Percentiles rank a stretch among this genome's conserved stretches.
These are phyloP conservation scores for Calocybe indica DNA, from an alignment of 768 basidiomycete species.

Conservation along the genomic window DNA sequence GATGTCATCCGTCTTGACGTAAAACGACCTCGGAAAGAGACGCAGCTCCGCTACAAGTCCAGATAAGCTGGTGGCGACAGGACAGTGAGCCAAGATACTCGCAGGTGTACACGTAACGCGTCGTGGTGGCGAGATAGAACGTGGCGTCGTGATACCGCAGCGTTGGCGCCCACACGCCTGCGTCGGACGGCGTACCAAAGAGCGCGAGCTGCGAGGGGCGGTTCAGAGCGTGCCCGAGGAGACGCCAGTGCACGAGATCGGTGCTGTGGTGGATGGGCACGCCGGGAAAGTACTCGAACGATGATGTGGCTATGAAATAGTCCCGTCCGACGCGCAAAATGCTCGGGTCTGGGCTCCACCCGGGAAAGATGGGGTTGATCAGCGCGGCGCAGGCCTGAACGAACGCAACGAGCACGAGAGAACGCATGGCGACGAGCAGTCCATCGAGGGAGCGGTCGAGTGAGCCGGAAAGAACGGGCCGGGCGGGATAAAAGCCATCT, in stretches of 20 bases:
- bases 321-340: slow-evolving; percentile 31
- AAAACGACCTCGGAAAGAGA: slow-evolving; percentile 34
- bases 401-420: no score
- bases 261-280: slow-evolving; percentile 37
- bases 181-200: slow-evolving; percentile 32
- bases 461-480: no score
- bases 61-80: slow-evolving; percentile 1
- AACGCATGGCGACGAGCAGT: no score
- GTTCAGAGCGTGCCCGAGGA: slow-evolving; percentile 32
- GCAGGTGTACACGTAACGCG: slow-evolving; percentile 34
- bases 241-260: slow-evolving; percentile 27
- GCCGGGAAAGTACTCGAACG: slow-evolving; percentile 35
- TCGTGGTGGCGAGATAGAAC: slow-evolving; percentile 30
- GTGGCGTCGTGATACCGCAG: slow-evolving; percentile 28
- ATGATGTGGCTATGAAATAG: slow-evolving; percentile 33
- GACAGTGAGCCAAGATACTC: slow-evolving; percentile 2
- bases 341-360: slow-evolving; percentile 36
- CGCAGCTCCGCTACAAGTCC: slow-evolving; percentile 24
- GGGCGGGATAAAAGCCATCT: no score
- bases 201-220: slow-evolving; percentile 27
- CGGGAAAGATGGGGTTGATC: slow-evolving; percentile 31
- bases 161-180: slow-evolving; percentile 30
- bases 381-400: slow-evolving; percentile 1
- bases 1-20: slow-evolving; percentile 30
- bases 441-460: no score